Evolutionary conservation across 164 flowering plant species (phyloP), one percentile per base, ranked within the genome.

Genomic region (Chloranthus sessilifolius): DNA sequence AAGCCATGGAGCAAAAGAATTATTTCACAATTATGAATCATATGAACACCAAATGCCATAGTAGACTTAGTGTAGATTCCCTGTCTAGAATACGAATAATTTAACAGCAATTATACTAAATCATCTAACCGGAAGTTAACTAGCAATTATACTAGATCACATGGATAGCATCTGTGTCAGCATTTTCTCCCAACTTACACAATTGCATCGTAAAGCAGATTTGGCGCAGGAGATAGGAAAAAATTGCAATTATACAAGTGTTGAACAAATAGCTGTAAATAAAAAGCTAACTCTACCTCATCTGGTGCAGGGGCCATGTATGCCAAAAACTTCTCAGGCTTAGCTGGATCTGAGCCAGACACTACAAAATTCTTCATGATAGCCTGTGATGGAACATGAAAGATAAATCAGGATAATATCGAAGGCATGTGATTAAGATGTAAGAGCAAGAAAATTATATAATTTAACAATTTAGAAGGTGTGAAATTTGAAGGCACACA

Each of bases 311-410:
- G 99, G 28, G 63, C 91, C 95, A 92, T 83, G 74, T 92, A 92
- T 1, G 86, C 96, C 73, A 92, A 65, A 63, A 88, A 86, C 59
- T 84, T 85, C 34, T 92, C 96, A n/a, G 82, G 79, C 29, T 74
- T 78, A 36, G 72, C 65, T 20, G 82, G 57, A 62, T 88, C 95
- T 15, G 95, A 74, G 59, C 86, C 78, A 41, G 62, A 21, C 11
- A 66, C 74, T 28, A 59, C 62, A 53, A 65, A 92, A 61, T 95
- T 89, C 70, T 88, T 92, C 94, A 92, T 80, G 26, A 92, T 50
- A 29, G 99, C 99, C 99, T 92, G 85, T 17, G 8, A 50, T n/a
- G 29, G 48, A 24, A 24, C 24, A 61, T 3, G 29, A 23, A 31
- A 30, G 28, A 47, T 46, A 22, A 58, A 34, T 48, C 24, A 31